These are phyloP conservation scores for Eucalyptus virginea DNA, from an alignment of 345 rosid genomes.

Conservation along the genomic window DNA sequence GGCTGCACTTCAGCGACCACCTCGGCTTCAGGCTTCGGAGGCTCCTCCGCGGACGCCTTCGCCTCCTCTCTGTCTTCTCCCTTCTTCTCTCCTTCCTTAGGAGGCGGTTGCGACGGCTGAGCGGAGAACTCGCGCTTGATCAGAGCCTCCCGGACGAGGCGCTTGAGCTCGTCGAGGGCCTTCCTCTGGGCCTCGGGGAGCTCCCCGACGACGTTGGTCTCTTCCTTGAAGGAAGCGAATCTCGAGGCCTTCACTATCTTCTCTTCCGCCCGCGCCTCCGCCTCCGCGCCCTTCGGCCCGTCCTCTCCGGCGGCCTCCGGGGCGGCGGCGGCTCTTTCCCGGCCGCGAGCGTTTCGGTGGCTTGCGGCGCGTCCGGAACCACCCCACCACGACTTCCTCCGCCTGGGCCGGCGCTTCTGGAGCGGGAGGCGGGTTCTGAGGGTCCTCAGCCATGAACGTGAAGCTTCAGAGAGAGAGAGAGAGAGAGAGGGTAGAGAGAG, in stretches of 20 bases:
- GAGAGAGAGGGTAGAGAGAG: not conserved
- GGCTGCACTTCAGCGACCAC: not conserved
- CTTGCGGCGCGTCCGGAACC: not conserved
- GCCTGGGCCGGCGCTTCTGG: not conserved
- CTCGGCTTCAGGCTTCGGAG: not conserved
- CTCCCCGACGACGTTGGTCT: conserved; percentile 5
- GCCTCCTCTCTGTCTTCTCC: not conserved
- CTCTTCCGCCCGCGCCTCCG: not conserved
- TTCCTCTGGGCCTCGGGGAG: conserved; percentile 6
- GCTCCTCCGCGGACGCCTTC: not conserved
- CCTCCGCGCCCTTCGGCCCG: not conserved
- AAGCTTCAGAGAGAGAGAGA: not conserved
- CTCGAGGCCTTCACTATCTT: not conserved
- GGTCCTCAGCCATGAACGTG: not conserved
- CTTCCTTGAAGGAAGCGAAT: conserved; percentile 8
- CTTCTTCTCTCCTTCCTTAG: not conserved
- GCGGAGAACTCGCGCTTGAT: not conserved
- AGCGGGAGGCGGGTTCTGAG: not conserved
- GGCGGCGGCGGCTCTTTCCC: conserved; percentile 1
- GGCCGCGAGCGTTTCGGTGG: not conserved
- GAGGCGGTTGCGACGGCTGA: not conserved
- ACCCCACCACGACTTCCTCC: not conserved
- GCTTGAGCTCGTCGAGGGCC: conserved; percentile 11
- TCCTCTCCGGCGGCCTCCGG: not conserved
- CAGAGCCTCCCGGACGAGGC: not conserved